Evolutionary conservation across 2,329 filamentous ascomycete genomes (phyloP), one percentile per base, ranked within the genome.

Genomic region (Ophiocordyceps camponoti-leonardi): DNA sequence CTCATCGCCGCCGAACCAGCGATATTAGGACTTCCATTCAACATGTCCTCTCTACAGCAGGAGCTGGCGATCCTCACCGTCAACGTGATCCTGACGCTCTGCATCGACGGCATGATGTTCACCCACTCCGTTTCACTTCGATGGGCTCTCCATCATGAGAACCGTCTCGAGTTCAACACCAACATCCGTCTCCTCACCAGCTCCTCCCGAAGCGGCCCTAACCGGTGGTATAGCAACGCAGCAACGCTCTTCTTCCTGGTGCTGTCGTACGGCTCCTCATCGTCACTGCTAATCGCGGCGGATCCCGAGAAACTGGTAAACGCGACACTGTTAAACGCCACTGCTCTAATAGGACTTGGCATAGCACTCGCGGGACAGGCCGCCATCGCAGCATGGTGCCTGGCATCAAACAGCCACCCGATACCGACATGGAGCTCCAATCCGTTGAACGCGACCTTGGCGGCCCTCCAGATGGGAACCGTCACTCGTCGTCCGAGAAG

Each of bases 31-130:
- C n/a, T 40, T 7, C 37, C 19, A 11, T 1, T 20, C 18, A 14
- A 19, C 18, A 19, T 40, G n/a, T 40, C 37, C 11, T 2, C 37
- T 19, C 7, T 26, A 14, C 4, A 6, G 20, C 22, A 22, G 16
- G 41, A 46, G 33, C 6, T 46, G 6, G 10, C 31, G 12, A 16
- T 30, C 12, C 28, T 45, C 6, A 20, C 14, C 18, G n/a, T 45
- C 31, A 45, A 45, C 28, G 40, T 45, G 19, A 26, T 41, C 3
- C n/a, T 45, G 8, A 45, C 44, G 26, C 13, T 45, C 18, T 45
- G 39, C 39, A 45, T 41, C 44, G 44, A 45, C 26, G 44, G 37
- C 44, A 45, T 42, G 39, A 45, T 45, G 44, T 45, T 42, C 30
- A 26, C 35, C 6, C 44, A 45, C 28, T 39, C 44, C 22, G 44